Conservation (phyloP, 1,284 basidiomycete species). For the Meira nashicola region DNA sequence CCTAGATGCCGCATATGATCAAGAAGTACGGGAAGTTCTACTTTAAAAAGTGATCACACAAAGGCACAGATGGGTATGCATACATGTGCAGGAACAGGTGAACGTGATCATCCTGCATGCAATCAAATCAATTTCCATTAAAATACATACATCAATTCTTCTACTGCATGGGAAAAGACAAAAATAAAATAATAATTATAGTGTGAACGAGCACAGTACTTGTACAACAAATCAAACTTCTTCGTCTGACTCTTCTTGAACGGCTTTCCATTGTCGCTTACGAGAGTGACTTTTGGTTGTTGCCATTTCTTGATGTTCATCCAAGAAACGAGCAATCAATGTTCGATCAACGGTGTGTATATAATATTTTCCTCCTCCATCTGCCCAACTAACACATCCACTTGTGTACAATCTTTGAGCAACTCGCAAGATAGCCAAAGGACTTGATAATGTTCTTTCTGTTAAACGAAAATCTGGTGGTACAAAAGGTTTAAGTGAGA, state of each 20-base stretch:
- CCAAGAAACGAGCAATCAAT: slow-evolving; percentile 9
- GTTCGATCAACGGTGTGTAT: slow-evolving; percentile 22
- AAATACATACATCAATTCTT: too few species aligned
- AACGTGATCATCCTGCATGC: too few species aligned
- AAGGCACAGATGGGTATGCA: too few species aligned
- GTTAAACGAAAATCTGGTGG: slow-evolving; percentile 57
- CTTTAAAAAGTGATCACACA: too few species aligned
- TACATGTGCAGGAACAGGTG: too few species aligned
- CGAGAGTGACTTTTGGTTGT: neutral
- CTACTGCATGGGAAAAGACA: too few species aligned
- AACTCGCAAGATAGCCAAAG: slow-evolving; percentile 45
- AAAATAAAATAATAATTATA: too few species aligned
- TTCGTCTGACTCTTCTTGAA: neutral
- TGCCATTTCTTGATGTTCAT: neutral
- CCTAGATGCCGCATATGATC: too few species aligned
- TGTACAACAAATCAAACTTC: neutral
- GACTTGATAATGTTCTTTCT: slow-evolving; percentile 48
- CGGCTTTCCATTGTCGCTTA: slow-evolving; percentile 1
- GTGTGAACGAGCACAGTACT: neutral
- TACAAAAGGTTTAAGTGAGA: slow-evolving; percentile 60
- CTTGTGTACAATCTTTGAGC: slow-evolving; percentile 34
- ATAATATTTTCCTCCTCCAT: slow-evolving; percentile 47
- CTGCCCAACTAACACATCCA: slow-evolving; percentile 49
- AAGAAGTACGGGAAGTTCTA: too few species aligned
- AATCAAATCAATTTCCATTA: too few species aligned